Evolutionary conservation across 129 eudicot genomes (phyloP).

Genomic region (Glebionis coronaria): DNA sequence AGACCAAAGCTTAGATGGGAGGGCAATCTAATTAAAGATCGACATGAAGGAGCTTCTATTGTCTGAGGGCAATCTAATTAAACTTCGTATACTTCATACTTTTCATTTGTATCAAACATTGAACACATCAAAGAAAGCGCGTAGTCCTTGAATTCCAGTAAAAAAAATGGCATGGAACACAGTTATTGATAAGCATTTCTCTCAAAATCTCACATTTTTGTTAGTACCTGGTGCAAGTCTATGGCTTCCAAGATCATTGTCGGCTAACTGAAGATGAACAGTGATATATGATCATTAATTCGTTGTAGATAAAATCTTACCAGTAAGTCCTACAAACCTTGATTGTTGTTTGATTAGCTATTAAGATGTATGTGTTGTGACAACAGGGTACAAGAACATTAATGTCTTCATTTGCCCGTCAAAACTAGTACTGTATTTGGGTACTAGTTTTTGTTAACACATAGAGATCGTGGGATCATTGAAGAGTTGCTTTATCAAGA

Average conservation of each 20-base stretch:
- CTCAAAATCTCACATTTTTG: slow-evolving; percentile 6
- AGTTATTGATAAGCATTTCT: not conserved
- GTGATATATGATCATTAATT: not conserved
- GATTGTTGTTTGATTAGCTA: too few relatives aligned
- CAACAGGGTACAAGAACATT: not conserved
- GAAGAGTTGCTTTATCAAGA: too few relatives aligned
- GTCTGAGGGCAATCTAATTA: too few relatives aligned
- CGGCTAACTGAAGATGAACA: not conserved
- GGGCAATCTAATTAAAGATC: too few relatives aligned
- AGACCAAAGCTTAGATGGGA: too few relatives aligned
- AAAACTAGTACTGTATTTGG: too few relatives aligned
- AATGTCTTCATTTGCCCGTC: too few relatives aligned
- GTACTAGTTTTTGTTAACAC: too few relatives aligned
- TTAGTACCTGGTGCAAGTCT: not conserved
- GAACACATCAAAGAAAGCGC: slow-evolving; percentile 3
- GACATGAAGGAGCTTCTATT: too few relatives aligned
- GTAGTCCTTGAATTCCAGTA: slow-evolving; percentile 3
- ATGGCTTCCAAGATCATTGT: slow-evolving; percentile 15
- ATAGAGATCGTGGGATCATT: too few relatives aligned
- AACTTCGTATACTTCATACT: too few relatives aligned
- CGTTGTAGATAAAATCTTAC: not conserved
- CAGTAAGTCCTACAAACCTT: too few relatives aligned
- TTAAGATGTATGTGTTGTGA: not conserved
- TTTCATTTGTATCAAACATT: not conserved
- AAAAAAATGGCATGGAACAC: not conserved